Evolutionary conservation across 805 yeast genomes (phyloP), one percentile per base, ranked within the genome.

Genomic region (Pichia rugopelliculosa): DNA sequence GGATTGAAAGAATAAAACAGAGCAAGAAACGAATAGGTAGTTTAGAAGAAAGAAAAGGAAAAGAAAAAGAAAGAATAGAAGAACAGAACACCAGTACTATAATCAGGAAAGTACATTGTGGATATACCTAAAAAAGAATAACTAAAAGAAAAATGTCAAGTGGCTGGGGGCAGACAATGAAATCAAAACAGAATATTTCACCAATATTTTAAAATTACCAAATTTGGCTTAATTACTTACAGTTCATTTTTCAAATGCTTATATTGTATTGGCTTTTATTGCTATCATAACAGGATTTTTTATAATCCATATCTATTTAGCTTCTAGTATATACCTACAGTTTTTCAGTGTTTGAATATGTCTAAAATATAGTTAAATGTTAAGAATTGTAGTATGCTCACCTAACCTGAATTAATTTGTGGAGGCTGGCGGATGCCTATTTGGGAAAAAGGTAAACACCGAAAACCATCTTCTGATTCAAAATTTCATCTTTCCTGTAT

Each of bases 111-210:
- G n/a, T 30, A 18, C 9, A 30, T 30, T 30, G 18, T 30, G 34
- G 34, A 30, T 30, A 30, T 30, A 30, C 34, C 18, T 2, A 30
- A 30, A n/a, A 6, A 30, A 30, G 7, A 30, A 30, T 30, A 30
- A n/a, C 2, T 30, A n/a, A 27, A 18, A 25, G 34, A 26, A n/a
- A 25, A 12, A 15, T 20, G n/a, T 20, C 11, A 27, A n/a, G 46
- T 44, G 46, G 46, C 46, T 44, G 46, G 46, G 25, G 25, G 38
- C 33, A 44, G 17, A 37, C 18, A 26, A 24, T 30, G 26, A 44
- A 44, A 44, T 17, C 41, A 44, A 22, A 44, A 44, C 46, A 44
- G 46, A 44, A 37, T n/a, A 44, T 4, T 20, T 18, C 11, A 3
- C 17, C 34, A 15, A 15, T 15, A n/a, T 15, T 15, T 3, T 4